These are phyloP conservation scores for Beauveria rudraprayagi DNA, from an alignment of 2,329 filamentous ascomycete species.

Conservation along the genomic window DNA sequence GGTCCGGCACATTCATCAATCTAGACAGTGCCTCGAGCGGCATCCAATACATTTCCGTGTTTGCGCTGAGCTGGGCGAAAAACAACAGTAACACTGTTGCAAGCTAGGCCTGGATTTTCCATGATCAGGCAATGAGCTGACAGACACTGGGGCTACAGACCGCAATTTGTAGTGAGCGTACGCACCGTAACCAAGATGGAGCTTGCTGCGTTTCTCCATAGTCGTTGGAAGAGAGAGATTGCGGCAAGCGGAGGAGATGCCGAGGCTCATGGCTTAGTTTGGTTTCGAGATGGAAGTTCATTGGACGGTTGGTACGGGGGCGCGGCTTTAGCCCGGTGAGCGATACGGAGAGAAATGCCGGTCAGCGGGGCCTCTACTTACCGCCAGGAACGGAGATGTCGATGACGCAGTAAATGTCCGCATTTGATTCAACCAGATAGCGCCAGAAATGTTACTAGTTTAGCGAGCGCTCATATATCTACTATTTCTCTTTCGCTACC, in stretches of 20 bases:
- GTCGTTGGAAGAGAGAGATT: not conserved
- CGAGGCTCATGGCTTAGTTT: not conserved
- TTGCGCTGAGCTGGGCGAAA: too few relatives aligned
- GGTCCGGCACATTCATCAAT: not conserved
- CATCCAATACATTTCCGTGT: too few relatives aligned
- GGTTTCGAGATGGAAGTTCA: not conserved
- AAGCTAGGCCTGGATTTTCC: not conserved
- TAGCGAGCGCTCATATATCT: not conserved
- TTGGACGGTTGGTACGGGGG: not conserved
- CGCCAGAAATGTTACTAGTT: not conserved
- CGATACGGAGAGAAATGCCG: not conserved
- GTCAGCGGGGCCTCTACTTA: not conserved
- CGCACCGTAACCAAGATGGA: not conserved
- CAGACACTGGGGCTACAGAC: too few relatives aligned
- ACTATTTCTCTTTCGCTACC: not conserved
- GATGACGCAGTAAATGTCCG: not conserved
- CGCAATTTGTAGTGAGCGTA: too few relatives aligned
- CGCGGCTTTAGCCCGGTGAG: not conserved
- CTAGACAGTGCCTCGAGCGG: not conserved
- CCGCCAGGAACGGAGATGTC: not conserved
- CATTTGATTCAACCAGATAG: not conserved
- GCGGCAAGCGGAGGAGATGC: not conserved
- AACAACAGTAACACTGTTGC: not conserved
- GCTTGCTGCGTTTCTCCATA: not conserved
- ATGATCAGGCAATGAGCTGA: too few relatives aligned